Evolutionary conservation across 805 yeast species (phyloP).

Genomic region (Candida qinlingensis): DNA sequence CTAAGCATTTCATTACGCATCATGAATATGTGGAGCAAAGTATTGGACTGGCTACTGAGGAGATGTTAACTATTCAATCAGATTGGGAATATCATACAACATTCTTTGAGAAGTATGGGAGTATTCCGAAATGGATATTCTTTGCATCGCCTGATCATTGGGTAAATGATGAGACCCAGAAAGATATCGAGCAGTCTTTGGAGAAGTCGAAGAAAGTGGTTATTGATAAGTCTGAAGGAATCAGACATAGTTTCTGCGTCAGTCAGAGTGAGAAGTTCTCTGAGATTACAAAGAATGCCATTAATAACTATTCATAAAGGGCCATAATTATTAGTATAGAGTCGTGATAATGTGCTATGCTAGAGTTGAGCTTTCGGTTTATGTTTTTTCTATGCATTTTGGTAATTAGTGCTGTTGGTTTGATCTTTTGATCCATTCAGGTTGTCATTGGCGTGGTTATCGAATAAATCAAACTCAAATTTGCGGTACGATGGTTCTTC

Average conservation of each 20-base stretch:
- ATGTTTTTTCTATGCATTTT: background rate
- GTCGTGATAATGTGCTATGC: too few species aligned
- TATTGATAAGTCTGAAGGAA: constrained; percentile 29
- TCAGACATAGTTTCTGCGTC: constrained; percentile 60
- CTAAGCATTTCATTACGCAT: constrained; percentile 37
- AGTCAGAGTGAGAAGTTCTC: constrained; percentile 45
- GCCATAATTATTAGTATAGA: background rate
- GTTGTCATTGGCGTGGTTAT: background rate
- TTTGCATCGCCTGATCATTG: constrained; percentile 62
- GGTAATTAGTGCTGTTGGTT: background rate
- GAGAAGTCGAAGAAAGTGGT: constrained; percentile 25
- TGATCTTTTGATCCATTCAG: background rate
- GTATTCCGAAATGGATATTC: constrained; percentile 41
- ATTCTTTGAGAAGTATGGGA: constrained; percentile 28
- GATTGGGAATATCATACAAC: constrained; percentile 47
- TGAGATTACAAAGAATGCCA: constrained; percentile 28
- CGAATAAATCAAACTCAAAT: constrained; percentile 22
- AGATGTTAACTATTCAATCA: constrained; percentile 46
- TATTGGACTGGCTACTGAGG: constrained; percentile 52
- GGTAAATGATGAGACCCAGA: constrained; percentile 51
- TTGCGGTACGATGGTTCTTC: constrained; percentile 21
- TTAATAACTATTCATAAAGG: background rate
- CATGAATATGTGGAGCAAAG: constrained; percentile 47
- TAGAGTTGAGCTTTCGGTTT: too few species aligned
- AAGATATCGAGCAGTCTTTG: constrained; percentile 34